These are phyloP conservation scores for Sabuloglossum arenarium DNA, from an alignment of 495 filamentous ascomycete genomes.

Conservation along the genomic window DNA sequence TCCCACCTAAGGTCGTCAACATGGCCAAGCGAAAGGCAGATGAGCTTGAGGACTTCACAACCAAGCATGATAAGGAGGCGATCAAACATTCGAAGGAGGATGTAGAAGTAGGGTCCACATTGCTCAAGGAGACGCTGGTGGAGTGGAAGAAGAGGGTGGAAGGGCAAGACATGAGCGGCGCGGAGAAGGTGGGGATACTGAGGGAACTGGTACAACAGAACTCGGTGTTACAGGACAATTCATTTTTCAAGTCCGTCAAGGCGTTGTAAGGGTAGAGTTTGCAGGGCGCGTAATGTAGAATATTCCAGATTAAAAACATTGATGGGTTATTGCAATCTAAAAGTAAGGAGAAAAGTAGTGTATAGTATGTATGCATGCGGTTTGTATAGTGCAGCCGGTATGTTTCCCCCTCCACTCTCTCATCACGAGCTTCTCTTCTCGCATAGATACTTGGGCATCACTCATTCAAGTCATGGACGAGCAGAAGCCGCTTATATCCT, in stretches of 20 bases:
- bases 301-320: too few relatives aligned
- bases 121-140: conserved; percentile 68
- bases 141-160: conserved; percentile 79
- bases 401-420: too few relatives aligned
- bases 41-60: conserved; percentile 90
- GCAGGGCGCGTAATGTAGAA: too few relatives aligned
- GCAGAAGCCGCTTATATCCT: too few relatives aligned
- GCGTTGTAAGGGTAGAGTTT: conserved; percentile 19
- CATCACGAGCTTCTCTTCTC: too few relatives aligned
- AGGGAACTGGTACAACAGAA: conserved; percentile 57
- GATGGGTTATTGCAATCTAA: too few relatives aligned
- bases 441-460: too few relatives aligned
- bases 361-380: too few relatives aligned
- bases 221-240: conserved; percentile 51
- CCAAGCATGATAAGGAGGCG: conserved; percentile 37
- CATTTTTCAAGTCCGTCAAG: conserved; percentile 77
- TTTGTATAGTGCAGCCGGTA: too few relatives aligned
- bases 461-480: too few relatives aligned
- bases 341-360: too few relatives aligned
- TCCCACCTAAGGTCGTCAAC: conserved; percentile 89
- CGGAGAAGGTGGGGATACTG: conserved; percentile 63
- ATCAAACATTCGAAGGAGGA: conserved; percentile 55
- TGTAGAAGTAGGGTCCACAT: conserved; percentile 69
- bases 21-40: conserved; percentile 98
- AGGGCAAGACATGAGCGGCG: conserved; percentile 36